A percentile compares a stretch with the other conserved stretches of the same genome.
phyloP scores from a whole-genome alignment of 2,329 filamentous ascomycete species.

The Colletotrichum ledebouriae region DNA sequence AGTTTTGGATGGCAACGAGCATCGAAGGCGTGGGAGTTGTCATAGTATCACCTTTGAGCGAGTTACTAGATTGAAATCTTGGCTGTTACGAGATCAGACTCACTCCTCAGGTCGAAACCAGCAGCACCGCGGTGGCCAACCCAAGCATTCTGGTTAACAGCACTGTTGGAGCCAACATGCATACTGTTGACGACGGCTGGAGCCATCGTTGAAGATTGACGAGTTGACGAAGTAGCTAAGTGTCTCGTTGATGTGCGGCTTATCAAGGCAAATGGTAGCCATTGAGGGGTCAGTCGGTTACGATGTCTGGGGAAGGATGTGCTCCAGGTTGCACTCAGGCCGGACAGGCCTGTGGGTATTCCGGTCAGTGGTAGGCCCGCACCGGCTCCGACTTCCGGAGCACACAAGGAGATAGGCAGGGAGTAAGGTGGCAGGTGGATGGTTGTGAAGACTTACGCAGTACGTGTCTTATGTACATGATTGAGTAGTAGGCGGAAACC shows the following conservation, averaged over 20 bases:
- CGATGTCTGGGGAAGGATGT: constrained; percentile 20
- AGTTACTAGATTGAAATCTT: neutral
- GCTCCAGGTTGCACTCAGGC: constrained; percentile 17
- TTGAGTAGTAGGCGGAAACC: too few relatives aligned
- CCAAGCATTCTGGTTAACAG: constrained; percentile 48
- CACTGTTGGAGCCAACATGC: neutral
- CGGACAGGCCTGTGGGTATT: constrained; percentile 13
- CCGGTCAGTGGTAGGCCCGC: constrained; percentile 27
- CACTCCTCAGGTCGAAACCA: constrained; percentile 57
- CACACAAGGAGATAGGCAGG: neutral
- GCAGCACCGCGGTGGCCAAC: constrained; percentile 54
- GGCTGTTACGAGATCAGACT: constrained; percentile 35
- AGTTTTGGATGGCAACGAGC: constrained; percentile 82
- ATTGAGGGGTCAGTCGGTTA: constrained; percentile 32
- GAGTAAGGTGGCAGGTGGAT: neutral
- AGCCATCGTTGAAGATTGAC: constrained; percentile 19
- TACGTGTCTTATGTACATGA: too few relatives aligned
- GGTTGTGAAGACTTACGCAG: constrained; percentile 6
- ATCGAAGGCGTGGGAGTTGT: constrained; percentile 85
- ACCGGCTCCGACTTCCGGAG: constrained; percentile 13
- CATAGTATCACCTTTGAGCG: constrained; percentile 62
- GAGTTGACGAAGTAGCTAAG: neutral
- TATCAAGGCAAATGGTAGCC: constrained; percentile 1
- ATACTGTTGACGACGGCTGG: constrained; percentile 9
- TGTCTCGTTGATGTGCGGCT: neutral